Evolutionary conservation across 805 yeast species (phyloP), one percentile per base, ranked within the genome.

Genomic region (Hagleromyces aurorensis): DNA sequence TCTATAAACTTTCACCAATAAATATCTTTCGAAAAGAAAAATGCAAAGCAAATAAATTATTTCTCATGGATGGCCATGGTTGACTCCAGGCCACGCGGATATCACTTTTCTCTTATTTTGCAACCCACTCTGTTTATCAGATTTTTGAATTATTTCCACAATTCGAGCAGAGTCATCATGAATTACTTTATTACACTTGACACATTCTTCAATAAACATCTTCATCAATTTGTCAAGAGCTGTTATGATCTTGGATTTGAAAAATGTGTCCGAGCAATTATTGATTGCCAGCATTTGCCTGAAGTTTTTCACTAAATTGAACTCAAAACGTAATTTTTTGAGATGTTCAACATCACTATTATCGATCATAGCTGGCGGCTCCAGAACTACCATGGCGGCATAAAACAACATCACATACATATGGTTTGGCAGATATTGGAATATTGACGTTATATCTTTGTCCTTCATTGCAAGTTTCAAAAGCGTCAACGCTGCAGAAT

Each of bases 341-440:
- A 50, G 50, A 17, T 50, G 44, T 1, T 48, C 45, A 7, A 40
- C 46, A 2, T 46, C 52, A 10, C 35, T 49, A 15, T 19, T 21
- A 14, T 30, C 25, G 25, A 40, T 16, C 17, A 57, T 52, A 4
- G 46, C 36, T 0, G 70, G 72, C 2, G 76, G 70, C 34, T 69
- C 67, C 21, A 76, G 51, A 5, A 75, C 53, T 16, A 76, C 51
- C 30, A 76, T 51, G 0, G 78, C 76, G 2, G 84, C 79, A 41
- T 75, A 77, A 46, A 76, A 78, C 8, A 76, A 54, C 83, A 78
- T 77, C 29, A 78, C 66, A 46, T 76, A 82, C 22, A 78, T 72
- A 48, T 78, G 84, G n/a, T 76, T 70, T 0, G 86, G 86, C 13
- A 76, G 78, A 43, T 72, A 78, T 42, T 65, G 67, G 36, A 78